These are phyloP conservation scores for Pichia sp. DNA, from an alignment of 1,139 yeast genomes.

Conservation along the genomic window DNA sequence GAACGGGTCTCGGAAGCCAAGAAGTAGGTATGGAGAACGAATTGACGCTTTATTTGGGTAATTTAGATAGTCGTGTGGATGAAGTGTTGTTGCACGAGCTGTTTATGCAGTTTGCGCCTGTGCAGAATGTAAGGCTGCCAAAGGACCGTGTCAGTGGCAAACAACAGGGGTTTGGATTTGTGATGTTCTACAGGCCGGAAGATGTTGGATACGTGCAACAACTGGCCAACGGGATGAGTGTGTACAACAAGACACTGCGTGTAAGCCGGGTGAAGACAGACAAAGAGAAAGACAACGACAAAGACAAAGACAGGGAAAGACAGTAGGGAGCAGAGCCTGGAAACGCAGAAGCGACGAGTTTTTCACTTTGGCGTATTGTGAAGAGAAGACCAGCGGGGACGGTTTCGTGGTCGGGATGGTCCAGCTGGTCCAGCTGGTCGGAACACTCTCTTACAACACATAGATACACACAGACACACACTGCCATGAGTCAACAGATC, in stretches of 20 bases:
- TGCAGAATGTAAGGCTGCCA: constrained; percentile 66
- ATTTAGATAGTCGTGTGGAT: constrained; percentile 66
- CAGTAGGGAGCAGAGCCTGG: no score
- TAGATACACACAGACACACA: neutral
- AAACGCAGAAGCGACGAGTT: no score
- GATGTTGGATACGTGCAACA: constrained; percentile 71
- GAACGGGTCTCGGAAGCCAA: no score
- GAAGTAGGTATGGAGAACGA: neutral
- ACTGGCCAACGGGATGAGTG: constrained; percentile 53
- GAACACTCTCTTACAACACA: neutral
- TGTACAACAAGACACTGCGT: constrained; percentile 60
- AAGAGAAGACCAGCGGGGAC: no score
- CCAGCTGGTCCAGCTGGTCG: neutral
- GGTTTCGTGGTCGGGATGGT: neutral
- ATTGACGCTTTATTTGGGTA: constrained; percentile 70
- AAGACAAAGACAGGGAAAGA: no score
- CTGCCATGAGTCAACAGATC: constrained; percentile 24
- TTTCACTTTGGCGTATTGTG: no score
- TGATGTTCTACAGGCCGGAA: constrained; percentile 53
- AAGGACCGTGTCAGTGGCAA: constrained; percentile 64
- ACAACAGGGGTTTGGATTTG: constrained; percentile 87
- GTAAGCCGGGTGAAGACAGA: constrained; percentile 44
- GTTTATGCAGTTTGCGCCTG: constrained; percentile 81
- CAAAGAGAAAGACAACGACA: neutral
- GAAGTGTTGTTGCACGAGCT: constrained; percentile 72